phyloP scores from a whole-genome alignment of 176 grass and related monocot genomes.

The Pharus latifolius region DNA sequence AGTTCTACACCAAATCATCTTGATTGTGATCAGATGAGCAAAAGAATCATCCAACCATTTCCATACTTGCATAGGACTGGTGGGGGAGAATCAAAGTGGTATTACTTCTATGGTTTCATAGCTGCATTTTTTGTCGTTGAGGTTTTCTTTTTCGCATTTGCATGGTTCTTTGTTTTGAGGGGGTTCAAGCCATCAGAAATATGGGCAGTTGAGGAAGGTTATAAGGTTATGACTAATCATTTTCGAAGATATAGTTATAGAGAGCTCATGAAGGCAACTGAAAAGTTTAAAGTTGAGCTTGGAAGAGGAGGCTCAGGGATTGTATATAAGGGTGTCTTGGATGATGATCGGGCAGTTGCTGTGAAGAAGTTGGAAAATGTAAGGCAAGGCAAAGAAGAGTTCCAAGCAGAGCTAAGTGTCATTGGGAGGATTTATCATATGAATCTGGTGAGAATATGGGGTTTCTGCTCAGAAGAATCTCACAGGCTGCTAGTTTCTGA shows the following conservation, averaged over 20 bases:
- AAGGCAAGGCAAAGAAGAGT: no score
- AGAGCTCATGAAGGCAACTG: no score
- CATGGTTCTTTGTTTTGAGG: background rate
- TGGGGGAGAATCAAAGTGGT: background rate
- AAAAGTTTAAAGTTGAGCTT: no score
- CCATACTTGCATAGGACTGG: background rate
- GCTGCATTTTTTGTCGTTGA: conserved; percentile 10
- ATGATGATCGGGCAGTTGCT: no score
- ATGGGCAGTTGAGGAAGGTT: conserved; percentile 7
- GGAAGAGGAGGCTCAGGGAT: no score
- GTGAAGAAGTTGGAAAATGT: no score
- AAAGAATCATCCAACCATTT: background rate
- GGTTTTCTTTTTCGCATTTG: conserved; percentile 2
- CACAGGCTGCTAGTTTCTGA: conserved; percentile 6
- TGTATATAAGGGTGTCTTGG: no score
- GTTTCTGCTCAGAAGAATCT: conserved; percentile 3
- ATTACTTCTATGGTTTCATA: conserved; percentile 16
- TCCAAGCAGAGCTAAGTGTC: no score
- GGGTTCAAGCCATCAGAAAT: conserved; percentile 3
- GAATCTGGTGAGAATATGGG: conserved; percentile 18
- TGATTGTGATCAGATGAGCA: background rate
- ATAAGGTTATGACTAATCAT: conserved; percentile 1
- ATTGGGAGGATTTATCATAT: no score
- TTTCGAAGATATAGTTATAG: conserved; percentile 19
- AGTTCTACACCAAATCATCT: background rate